phyloP scores from a whole-genome alignment of 2,329 filamentous ascomycete species.

The Cladosporium sp. region DNA sequence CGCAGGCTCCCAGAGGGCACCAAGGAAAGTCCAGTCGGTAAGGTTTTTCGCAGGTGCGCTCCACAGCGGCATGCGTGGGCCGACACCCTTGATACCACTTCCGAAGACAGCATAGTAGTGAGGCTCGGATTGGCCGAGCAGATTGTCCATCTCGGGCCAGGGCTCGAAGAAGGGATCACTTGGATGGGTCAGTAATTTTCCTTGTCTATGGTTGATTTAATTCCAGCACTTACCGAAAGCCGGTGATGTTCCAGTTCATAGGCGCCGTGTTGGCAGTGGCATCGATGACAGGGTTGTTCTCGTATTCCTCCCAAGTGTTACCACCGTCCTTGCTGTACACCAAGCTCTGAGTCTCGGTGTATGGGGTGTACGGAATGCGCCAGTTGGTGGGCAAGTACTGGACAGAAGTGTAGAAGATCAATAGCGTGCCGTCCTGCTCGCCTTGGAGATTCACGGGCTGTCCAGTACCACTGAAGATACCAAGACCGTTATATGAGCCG shows the following conservation, averaged over 20 bases:
- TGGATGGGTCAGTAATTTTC: not conserved
- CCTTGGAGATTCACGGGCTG: conserved; percentile 51
- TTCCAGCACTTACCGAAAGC: conserved; percentile 30
- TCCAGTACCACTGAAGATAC: conserved; percentile 55
- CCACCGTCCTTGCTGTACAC: conserved; percentile 50
- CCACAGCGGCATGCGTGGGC: conserved; percentile 50
- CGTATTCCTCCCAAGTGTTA: conserved; percentile 49
- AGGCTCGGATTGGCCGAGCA: conserved; percentile 44
- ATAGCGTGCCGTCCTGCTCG: conserved; percentile 47
- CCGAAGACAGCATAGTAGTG: conserved; percentile 50
- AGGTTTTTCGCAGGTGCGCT: conserved; percentile 46
- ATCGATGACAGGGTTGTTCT: conserved; percentile 48
- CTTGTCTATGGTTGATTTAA: no score
- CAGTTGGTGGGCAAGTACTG: conserved; percentile 48
- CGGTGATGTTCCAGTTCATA: conserved; percentile 48
- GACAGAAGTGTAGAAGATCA: conserved; percentile 51
- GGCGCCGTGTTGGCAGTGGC: conserved; percentile 38
- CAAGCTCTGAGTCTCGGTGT: conserved; percentile 49
- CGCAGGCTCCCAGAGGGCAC: conserved; percentile 48
- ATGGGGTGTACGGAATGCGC: conserved; percentile 44
- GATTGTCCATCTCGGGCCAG: conserved; percentile 43
- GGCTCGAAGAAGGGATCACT: conserved; percentile 39
- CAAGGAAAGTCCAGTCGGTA: conserved; percentile 50
- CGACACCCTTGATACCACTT: conserved; percentile 49
- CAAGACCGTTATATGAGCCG: conserved; percentile 51